Percentiles rank a stretch among this genome's conserved stretches.
Evolutionary conservation across 2,329 filamentous ascomycete genomes (phyloP).

Genomic region (Madurella mycetomatis): DNA sequence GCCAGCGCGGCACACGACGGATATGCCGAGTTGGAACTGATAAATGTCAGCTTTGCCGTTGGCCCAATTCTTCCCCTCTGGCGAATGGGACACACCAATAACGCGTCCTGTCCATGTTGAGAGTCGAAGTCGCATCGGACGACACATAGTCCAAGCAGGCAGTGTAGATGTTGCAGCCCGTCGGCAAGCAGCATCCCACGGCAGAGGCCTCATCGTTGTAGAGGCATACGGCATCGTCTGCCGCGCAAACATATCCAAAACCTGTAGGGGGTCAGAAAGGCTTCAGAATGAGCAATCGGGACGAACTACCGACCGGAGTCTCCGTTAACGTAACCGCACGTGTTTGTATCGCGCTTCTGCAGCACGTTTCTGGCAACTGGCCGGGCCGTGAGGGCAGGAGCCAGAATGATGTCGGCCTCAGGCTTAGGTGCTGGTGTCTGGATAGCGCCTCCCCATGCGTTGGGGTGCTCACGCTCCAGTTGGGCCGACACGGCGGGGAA

Average conservation of each 20-base stretch:
- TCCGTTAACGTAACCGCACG: slow-evolving; percentile 15
- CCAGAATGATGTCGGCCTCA: background rate
- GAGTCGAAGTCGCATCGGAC: slow-evolving; percentile 1
- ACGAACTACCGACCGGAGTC: background rate
- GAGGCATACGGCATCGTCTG: slow-evolving; percentile 7
- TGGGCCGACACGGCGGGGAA: slow-evolving; percentile 14
- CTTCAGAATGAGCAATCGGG: background rate
- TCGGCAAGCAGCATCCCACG: slow-evolving; percentile 18
- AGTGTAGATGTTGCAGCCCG: slow-evolving; percentile 14
- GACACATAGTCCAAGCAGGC: slow-evolving; percentile 15
- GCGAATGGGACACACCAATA: slow-evolving; percentile 11
- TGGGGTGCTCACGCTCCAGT: slow-evolving; percentile 3
- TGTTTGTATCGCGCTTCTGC: slow-evolving; percentile 10
- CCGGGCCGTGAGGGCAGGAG: slow-evolving; percentile 5
- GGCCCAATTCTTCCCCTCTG: background rate
- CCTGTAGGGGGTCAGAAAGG: background rate
- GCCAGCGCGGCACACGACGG: slow-evolving; percentile 15
- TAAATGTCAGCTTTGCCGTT: background rate
- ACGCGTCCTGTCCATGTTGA: slow-evolving; percentile 15
- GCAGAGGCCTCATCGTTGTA: slow-evolving; percentile 11
- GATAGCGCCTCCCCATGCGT: background rate
- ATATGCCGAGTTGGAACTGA: slow-evolving; percentile 10
- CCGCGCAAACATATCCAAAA: background rate
- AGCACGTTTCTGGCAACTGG: slow-evolving; percentile 2
- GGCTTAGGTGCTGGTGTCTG: slow-evolving; percentile 8